Percentiles rank a stretch among this genome's conserved stretches.
These are phyloP conservation scores for Vickermania spadyakhi DNA, from an alignment of 208 protist genomes.

Conservation along the genomic window DNA sequence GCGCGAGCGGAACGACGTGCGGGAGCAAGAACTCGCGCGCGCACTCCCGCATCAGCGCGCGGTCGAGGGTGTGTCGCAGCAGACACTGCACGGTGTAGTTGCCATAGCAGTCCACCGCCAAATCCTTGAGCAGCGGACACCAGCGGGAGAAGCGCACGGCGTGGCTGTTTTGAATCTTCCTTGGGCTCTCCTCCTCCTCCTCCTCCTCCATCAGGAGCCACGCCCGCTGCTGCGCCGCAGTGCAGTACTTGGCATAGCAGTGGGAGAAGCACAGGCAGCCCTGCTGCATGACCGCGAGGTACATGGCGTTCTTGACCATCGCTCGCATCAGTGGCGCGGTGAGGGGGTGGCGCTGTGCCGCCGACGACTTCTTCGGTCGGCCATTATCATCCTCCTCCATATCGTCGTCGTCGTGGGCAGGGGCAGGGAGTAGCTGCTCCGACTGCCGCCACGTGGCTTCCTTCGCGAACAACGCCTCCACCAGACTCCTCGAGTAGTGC, in stretches of 20 bases:
- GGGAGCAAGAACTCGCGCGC: slow-evolving; percentile 44
- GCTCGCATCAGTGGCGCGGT: background rate
- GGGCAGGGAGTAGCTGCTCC: background rate
- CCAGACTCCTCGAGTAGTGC: slow-evolving; percentile 65
- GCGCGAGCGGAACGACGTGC: slow-evolving; percentile 38
- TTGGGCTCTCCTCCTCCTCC: background rate
- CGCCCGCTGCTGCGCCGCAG: slow-evolving; percentile 23
- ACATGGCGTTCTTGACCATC: slow-evolving; percentile 29
- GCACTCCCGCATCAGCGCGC: slow-evolving; percentile 43
- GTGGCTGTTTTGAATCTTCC: no score
- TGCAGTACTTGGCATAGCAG: slow-evolving; percentile 62
- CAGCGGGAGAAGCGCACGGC: slow-evolving; percentile 47
- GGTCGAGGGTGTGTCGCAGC: slow-evolving; percentile 56
- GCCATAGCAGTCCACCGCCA: slow-evolving; percentile 73
- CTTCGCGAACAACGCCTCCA: slow-evolving; percentile 71
- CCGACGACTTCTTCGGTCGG: background rate
- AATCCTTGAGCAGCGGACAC: slow-evolving; percentile 46
- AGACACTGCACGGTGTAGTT: slow-evolving; percentile 89
- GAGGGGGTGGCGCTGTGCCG: slow-evolving; percentile 5
- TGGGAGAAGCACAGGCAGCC: slow-evolving; percentile 85
- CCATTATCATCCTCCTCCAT: slow-evolving; percentile 11
- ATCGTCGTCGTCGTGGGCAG: slow-evolving; percentile 23
- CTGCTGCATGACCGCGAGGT: slow-evolving; percentile 79
- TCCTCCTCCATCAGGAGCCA: background rate
- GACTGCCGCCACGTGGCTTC: slow-evolving; percentile 2